A percentile compares a stretch with the other conserved stretches of the same genome.
Evolutionary conservation across 208 protist species (phyloP).

Genomic region (Crithidia acanthocephali): DNA sequence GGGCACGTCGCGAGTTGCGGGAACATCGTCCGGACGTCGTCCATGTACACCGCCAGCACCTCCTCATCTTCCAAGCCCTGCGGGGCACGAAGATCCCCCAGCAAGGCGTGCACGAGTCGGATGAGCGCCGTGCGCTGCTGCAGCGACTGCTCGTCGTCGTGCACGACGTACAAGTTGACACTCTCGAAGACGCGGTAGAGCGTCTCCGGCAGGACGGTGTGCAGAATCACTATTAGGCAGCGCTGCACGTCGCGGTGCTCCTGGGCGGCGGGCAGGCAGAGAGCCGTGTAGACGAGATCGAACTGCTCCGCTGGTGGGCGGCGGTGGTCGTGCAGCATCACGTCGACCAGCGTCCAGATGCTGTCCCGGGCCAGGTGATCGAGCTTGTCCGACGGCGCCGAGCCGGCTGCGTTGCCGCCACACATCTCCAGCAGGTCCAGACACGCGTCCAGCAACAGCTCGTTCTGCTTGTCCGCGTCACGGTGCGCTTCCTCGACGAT

Average conservation of each 20-base stretch:
- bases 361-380: slow-evolving; percentile 7
- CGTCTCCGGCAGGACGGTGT: slow-evolving; percentile 61
- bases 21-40: slow-evolving; percentile 68
- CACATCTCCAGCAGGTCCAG: slow-evolving; percentile 73
- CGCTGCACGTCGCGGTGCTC: slow-evolving; percentile 55
- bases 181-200: slow-evolving; percentile 80
- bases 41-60: slow-evolving; percentile 67
- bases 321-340: slow-evolving; percentile 62
- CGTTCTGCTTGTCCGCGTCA: slow-evolving; percentile 57
- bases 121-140: slow-evolving; percentile 37
- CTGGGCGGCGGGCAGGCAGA: slow-evolving; percentile 61
- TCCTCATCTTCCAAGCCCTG: slow-evolving; percentile 61
- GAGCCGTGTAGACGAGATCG: slow-evolving; percentile 75
- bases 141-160: slow-evolving; percentile 33
- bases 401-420: slow-evolving; percentile 26
- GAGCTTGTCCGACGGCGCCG: slow-evolving; percentile 1
- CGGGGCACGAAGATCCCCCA: slow-evolving; percentile 49
- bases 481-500: slow-evolving; percentile 50
- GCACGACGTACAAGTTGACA: slow-evolving; percentile 46
- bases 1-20: slow-evolving; percentile 44
- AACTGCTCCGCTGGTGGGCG: slow-evolving; percentile 68
- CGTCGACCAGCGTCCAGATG: slow-evolving; percentile 46
- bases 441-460: slow-evolving; percentile 73
- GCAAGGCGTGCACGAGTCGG: slow-evolving; percentile 57
- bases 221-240: slow-evolving; percentile 65